Evolutionary conservation across 768 basidiomycete species (phyloP), one percentile per base, ranked within the genome.

Genomic region (Jaapia argillacea): DNA sequence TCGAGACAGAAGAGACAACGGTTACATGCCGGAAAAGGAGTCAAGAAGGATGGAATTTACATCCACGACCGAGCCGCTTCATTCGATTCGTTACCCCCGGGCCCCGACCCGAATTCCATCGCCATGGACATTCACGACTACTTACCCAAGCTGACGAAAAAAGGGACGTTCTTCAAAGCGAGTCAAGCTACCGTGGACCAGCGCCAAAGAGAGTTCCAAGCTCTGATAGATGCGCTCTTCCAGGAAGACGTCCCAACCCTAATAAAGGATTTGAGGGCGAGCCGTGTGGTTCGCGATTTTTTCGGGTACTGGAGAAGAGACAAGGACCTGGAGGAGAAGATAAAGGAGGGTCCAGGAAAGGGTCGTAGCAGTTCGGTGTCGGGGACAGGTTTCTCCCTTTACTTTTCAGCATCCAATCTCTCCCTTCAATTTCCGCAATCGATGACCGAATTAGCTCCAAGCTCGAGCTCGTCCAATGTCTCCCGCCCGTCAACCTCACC

Each of bases 1-100:
- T 79, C 86, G 12, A 69, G 77, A 24, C 71, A 74, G 52, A 88
- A 86, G 62, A 79, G 78, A 12, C 67, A 65, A 22, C 77, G 84
- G 24, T 73, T 89, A 7, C 60, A 66, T 4, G 74, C 76, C 13
- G 86, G 86, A 0, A 88, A 85, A 53, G 84, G 85, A 12, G 71
- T 86, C 44, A 83, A 83, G 66, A 80, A 74, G 47, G 64, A 79
- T 44, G 76, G 81, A 14, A 69, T 85, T 2, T 74, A 85, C 46
- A 72, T 83, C 46, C 75, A 78, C 46, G 80, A 86, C 54, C 67
- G 70, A 44, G 87, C 87, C 2, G 79, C 87, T 1, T 89, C 87
- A 12, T 90, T 82, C 68, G 87, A 89, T 42, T 88, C 85, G 1
- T 70, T 90, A 16, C 87, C 87, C 10, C 81, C 83, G 5, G 87